Evolutionary conservation across 78 protist species (phyloP), one percentile per base, ranked within the genome.

Genomic region (Anaeramoeba flamelloides): DNA sequence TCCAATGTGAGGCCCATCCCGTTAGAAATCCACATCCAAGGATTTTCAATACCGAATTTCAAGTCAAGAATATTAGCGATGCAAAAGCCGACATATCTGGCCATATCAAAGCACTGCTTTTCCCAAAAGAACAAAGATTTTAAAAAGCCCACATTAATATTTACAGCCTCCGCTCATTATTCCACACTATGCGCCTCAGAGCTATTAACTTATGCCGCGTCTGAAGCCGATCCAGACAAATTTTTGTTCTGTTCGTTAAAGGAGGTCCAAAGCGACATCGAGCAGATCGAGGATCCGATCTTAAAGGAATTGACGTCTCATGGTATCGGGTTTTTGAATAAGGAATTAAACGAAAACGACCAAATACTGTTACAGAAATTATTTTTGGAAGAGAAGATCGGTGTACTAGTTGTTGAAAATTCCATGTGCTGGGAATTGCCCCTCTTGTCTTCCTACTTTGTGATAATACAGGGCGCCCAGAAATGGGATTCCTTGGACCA

Each of bases 1-100:
- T 94, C 99, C 36, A 82, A 82, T 53, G 93, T 93, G 41, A 89
- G 98, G n/a, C 98, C 99, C n/a, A 90, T 92, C 4, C 92, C 91
- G 39, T 85, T 93, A 36, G 95, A 93, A 74, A 30, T 92, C 30
- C 91, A 85, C 78, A 79, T 96, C 79, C 89, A 86, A 8, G 78
- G 89, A 36, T 88, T 86, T 74, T 91, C 86, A 36, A 81, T 83
- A 40, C 84, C 90, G 31, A 85, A 89, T 75, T 83, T 79, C 79
- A 79, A 82, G 32, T 80, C 94, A 26, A 84, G 98, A 33, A 75
- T 89, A 80, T 69, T 85, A 0, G 89, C 92, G 36, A 94, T 95
- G 97, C 41, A 86, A 77, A 88, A 89, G 81, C 97, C 97, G 37
- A 79, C 86, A 22, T 89, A 87, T 78, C 39, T 37, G 12, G 88